phyloP scores from a whole-genome alignment of 805 yeast genomes.

The Teunomyces kruisii region DNA sequence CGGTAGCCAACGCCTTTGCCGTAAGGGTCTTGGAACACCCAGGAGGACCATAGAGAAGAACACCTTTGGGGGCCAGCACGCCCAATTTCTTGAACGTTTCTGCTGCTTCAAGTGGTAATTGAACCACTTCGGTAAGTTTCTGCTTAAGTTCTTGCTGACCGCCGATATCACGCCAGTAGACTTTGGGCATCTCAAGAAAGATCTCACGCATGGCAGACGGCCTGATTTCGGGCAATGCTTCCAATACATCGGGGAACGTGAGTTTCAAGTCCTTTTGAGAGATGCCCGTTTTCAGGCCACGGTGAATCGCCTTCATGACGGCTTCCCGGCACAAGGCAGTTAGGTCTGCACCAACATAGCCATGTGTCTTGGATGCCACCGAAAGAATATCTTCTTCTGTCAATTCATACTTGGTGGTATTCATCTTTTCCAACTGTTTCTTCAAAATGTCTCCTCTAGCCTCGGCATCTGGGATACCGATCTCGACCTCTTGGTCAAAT shows the following conservation, averaged over 20 bases:
- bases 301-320: slow-evolving; percentile 76
- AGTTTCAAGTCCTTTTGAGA: slow-evolving; percentile 46
- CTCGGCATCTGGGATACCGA: slow-evolving; percentile 86
- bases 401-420: slow-evolving; percentile 44
- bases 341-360: slow-evolving; percentile 96
- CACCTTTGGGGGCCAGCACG: slow-evolving; percentile 89
- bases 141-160: slow-evolving; percentile 85
- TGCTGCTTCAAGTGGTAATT: slow-evolving; percentile 81
- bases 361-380: slow-evolving; percentile 82
- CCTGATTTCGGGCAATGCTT: slow-evolving; percentile 73
- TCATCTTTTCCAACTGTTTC: slow-evolving; percentile 59
- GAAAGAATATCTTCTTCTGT: slow-evolving; percentile 53
- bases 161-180: slow-evolving; percentile 91
- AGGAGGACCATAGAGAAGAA: slow-evolving; percentile 93
- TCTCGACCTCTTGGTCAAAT: slow-evolving; percentile 85
- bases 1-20: slow-evolving; percentile 94
- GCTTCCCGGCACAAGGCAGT: slow-evolving; percentile 86
- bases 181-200: slow-evolving; percentile 90
- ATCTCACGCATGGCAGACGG: slow-evolving; percentile 98
- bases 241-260: slow-evolving; percentile 56
- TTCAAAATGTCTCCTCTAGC: slow-evolving; percentile 72
- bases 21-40: slow-evolving; percentile 96
- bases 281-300: slow-evolving; percentile 42
- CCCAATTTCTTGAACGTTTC: slow-evolving; percentile 78
- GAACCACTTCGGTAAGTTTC: slow-evolving; percentile 86